These are phyloP conservation scores for Penicillium silybi DNA, from an alignment of 495 filamentous ascomycete genomes.

Conservation along the genomic window DNA sequence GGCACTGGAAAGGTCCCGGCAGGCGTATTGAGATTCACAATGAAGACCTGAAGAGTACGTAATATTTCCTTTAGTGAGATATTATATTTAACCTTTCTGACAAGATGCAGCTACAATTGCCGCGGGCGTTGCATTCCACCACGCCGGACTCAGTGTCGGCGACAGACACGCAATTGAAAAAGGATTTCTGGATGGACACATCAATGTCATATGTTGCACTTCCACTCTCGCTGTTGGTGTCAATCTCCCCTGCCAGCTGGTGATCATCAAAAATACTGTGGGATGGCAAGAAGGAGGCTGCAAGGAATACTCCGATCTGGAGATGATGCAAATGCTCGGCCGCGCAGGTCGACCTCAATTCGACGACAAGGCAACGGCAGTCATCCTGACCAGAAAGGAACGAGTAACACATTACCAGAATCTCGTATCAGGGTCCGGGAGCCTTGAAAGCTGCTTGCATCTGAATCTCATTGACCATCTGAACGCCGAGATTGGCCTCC, in stretches of 20 bases:
- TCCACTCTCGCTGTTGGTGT: constrained; percentile 91
- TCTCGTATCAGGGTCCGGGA: constrained; percentile 78
- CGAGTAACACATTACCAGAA: constrained; percentile 72
- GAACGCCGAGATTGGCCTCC: constrained; percentile 88
- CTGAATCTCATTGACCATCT: constrained; percentile 86
- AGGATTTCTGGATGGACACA: constrained; percentile 67
- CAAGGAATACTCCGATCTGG: constrained; percentile 83
- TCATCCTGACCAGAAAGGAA: constrained; percentile 75
- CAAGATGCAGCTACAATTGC: constrained; percentile 46
- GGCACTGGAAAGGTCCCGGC: constrained; percentile 65
- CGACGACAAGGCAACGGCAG: constrained; percentile 75
- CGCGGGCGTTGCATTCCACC: constrained; percentile 87
- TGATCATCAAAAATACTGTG: constrained; percentile 87
- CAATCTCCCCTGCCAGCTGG: constrained; percentile 89
- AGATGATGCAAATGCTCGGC: constrained; percentile 98
- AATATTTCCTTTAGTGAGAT: not conserved
- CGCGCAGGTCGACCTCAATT: constrained; percentile 93
- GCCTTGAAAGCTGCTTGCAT: constrained; percentile 85
- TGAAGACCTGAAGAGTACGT: constrained; percentile 56
- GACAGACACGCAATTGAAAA: constrained; percentile 73
- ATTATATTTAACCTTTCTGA: not conserved
- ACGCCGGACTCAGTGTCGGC: constrained; percentile 72
- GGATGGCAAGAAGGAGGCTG: constrained; percentile 60
- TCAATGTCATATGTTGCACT: constrained; percentile 92
- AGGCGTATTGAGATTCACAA: constrained; percentile 53